A percentile compares a stretch with the other conserved stretches of the same genome.
phyloP scores from a whole-genome alignment of 2,329 filamentous ascomycete genomes.

The Aspergillus sp. region DNA sequence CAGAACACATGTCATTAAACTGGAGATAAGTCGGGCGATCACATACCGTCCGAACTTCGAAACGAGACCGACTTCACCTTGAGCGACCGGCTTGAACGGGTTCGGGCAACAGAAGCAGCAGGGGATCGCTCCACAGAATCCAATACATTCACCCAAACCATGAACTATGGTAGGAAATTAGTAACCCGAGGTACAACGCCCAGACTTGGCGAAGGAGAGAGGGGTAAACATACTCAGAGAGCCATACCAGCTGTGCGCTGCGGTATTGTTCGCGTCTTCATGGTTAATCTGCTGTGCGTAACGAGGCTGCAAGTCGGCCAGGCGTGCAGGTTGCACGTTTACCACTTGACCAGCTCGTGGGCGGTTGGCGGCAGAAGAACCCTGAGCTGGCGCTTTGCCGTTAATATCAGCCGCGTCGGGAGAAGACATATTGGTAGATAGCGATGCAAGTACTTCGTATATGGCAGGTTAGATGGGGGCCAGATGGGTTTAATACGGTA shows the following conservation, averaged over 20 bases:
- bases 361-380: slow-evolving; percentile 33
- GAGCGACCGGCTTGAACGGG: slow-evolving; percentile 85
- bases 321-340: slow-evolving; percentile 71
- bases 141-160: slow-evolving; percentile 66
- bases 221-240: slow-evolving; percentile 62
- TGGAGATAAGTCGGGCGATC: background rate
- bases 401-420: slow-evolving; percentile 17
- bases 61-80: slow-evolving; percentile 92
- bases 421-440: slow-evolving; percentile 22
- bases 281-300: slow-evolving; percentile 64
- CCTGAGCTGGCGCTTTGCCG: slow-evolving; percentile 29
- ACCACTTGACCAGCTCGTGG: slow-evolving; percentile 49
- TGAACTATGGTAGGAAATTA: slow-evolving; percentile 52
- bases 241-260: slow-evolving; percentile 83
- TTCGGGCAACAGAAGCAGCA: slow-evolving; percentile 92
- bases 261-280: slow-evolving; percentile 59
- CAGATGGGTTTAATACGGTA: too few relatives aligned
- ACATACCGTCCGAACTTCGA: slow-evolving; percentile 76
- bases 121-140: slow-evolving; percentile 78
- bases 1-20: background rate
- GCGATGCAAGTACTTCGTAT: too few relatives aligned
- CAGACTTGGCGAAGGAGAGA: background rate
- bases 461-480: too few relatives aligned
- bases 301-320: slow-evolving; percentile 78
- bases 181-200: background rate